These are phyloP conservation scores for Myriosclerotinia duriaeana DNA, from an alignment of 2,329 filamentous ascomycete species.

Conservation along the genomic window DNA sequence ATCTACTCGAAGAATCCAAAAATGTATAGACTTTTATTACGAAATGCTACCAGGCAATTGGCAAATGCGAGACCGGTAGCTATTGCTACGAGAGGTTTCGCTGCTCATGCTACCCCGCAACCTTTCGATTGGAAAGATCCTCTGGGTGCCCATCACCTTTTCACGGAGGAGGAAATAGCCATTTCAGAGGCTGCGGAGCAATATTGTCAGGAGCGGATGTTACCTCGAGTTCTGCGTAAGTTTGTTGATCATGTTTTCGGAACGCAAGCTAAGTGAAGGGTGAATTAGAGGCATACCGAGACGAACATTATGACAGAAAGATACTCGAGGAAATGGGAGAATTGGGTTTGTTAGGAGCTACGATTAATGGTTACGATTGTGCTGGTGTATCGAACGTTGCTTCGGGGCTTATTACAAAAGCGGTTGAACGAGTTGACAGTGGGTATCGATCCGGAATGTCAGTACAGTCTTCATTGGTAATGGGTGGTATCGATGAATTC, in stretches of 20 bases:
- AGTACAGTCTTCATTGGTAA: conserved; percentile 87
- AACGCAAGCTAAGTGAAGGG: conserved; percentile 20
- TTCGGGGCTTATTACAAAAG: conserved; percentile 84
- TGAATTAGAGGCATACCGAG: conserved; percentile 72
- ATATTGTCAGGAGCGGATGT: conserved; percentile 88
- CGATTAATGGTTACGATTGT: conserved; percentile 83
- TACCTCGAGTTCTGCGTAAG: conserved; percentile 82
- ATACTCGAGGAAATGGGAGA: conserved; percentile 92
- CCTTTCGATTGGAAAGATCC: conserved; percentile 92
- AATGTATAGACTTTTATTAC: conserved; percentile 39
- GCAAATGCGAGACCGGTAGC: conserved; percentile 27
- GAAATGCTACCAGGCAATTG: conserved; percentile 33
- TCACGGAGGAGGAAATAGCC: conserved; percentile 87
- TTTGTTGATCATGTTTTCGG: conserved; percentile 28
- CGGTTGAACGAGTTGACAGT: conserved; percentile 87
- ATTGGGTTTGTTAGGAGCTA: conserved; percentile 82
- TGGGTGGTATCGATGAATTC: conserved; percentile 89
- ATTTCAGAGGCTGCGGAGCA: conserved; percentile 88
- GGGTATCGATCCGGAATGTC: conserved; percentile 93
- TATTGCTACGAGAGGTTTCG: conserved; percentile 33
- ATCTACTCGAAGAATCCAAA: conserved; percentile 3
- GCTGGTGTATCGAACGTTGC: conserved; percentile 86
- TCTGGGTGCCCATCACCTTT: conserved; percentile 67
- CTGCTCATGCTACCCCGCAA: conserved; percentile 36
- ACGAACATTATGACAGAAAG: conserved; percentile 81